Conservation (phyloP, 2,329 filamentous ascomycete genomes). For the Fusarium buxicola region DNA sequence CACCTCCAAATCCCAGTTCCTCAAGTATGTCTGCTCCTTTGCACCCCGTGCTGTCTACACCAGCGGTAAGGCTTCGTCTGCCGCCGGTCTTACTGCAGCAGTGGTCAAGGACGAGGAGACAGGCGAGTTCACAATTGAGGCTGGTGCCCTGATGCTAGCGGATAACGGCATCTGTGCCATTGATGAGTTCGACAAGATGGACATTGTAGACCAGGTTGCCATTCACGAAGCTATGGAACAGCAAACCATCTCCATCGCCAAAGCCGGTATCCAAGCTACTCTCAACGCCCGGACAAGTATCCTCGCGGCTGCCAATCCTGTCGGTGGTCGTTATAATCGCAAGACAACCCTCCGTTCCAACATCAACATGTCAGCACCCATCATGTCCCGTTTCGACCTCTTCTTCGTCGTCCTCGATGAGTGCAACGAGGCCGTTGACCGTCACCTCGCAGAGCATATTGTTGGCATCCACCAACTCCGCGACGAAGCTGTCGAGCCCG, state of each 20-base stretch:
- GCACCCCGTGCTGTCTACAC: slow-evolving; percentile 98
- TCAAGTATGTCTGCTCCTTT: slow-evolving; percentile 98
- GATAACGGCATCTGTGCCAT: slow-evolving; percentile 98
- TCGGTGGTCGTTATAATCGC: slow-evolving; percentile 96
- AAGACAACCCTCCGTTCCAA: slow-evolving; percentile 94
- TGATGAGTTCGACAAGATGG: slow-evolving; percentile 99
- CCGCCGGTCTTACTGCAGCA: slow-evolving; percentile 95
- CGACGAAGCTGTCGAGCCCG: slow-evolving; percentile 89
- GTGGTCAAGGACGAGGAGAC: slow-evolving; percentile 99
- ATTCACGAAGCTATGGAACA: slow-evolving; percentile 99
- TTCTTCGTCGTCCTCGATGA: slow-evolving; percentile 99
- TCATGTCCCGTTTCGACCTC: slow-evolving; percentile 99
- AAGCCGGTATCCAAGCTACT: slow-evolving; percentile 97
- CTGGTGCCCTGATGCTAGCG: slow-evolving; percentile 96
- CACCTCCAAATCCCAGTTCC: slow-evolving; percentile 96
- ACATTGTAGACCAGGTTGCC: slow-evolving; percentile 94
- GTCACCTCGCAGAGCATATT: slow-evolving; percentile 93
- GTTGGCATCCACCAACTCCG: slow-evolving; percentile 93
- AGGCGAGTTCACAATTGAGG: slow-evolving; percentile 98
- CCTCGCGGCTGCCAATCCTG: slow-evolving; percentile 94
- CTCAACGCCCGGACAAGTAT: slow-evolving; percentile 96
- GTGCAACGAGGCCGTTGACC: slow-evolving; percentile 91
- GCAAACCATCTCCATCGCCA: slow-evolving; percentile 98
- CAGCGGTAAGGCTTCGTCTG: slow-evolving; percentile 96
- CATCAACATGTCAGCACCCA: slow-evolving; percentile 98